These are phyloP conservation scores for Penicillium sp. DNA, from an alignment of 2,329 filamentous ascomycete genomes.

Conservation along the genomic window DNA sequence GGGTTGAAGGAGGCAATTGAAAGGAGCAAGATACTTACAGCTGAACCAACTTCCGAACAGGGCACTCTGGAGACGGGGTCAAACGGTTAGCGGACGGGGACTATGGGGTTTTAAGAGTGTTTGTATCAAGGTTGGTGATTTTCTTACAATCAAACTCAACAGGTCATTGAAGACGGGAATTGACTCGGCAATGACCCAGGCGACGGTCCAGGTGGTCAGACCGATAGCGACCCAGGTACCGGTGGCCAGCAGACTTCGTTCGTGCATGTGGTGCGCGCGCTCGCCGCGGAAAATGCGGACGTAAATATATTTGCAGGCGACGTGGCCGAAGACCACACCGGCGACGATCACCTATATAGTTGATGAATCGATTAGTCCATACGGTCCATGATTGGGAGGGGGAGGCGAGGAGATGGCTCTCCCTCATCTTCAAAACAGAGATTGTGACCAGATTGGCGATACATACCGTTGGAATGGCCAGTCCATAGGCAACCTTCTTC, in stretches of 20 bases:
- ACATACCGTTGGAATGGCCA: slow-evolving; percentile 55
- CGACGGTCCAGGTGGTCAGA: slow-evolving; percentile 50
- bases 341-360: slow-evolving; percentile 49
- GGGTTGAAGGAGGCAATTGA: too few relatives aligned
- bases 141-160: slow-evolving; percentile 51
- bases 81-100: slow-evolving; percentile 8
- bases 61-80: slow-evolving; percentile 31
- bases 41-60: slow-evolving; percentile 62
- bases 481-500: slow-evolving; percentile 58
- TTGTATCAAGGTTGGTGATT: too few relatives aligned
- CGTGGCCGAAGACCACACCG: slow-evolving; percentile 61
- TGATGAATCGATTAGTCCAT: neutral
- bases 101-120: too few relatives aligned
- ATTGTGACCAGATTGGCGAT: neutral
- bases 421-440: too few relatives aligned
- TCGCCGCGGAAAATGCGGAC: slow-evolving; percentile 50
- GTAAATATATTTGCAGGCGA: slow-evolving; percentile 60
- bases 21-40: slow-evolving; percentile 28
- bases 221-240: slow-evolving; percentile 54
- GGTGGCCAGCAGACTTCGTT: slow-evolving; percentile 45
- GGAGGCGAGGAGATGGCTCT: rapidly evolving
- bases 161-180: slow-evolving; percentile 63
- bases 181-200: slow-evolving; percentile 61
- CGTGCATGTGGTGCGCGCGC: slow-evolving; percentile 49
- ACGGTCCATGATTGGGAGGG: too few relatives aligned